These are phyloP conservation scores for Backusella luteola DNA, from an alignment of 192 early-diverging fungal species.

Conservation along the genomic window DNA sequence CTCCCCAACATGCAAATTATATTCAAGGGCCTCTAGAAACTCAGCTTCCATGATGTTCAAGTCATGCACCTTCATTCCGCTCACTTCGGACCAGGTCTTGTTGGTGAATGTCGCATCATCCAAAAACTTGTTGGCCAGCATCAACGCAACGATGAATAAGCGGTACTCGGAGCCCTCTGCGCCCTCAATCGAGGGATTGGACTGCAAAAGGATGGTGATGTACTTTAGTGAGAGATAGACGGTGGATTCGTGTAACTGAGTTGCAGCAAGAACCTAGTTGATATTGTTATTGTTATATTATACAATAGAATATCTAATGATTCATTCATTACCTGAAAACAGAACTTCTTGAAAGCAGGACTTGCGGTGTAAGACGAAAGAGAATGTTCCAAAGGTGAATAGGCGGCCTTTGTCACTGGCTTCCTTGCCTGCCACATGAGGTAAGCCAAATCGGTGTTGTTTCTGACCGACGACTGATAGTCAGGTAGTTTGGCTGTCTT, in stretches of 20 bases:
- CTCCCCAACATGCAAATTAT: conserved; percentile 66
- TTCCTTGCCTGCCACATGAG: conserved; percentile 16
- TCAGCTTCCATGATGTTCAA: conserved; percentile 85
- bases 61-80: conserved; percentile 77
- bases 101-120: conserved; percentile 90
- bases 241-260: conserved; percentile 46
- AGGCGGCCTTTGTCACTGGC: neutral
- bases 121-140: conserved; percentile 77
- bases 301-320: too few species aligned
- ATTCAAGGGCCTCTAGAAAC: conserved; percentile 74
- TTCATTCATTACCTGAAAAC: conserved; percentile 27
- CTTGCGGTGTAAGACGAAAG: conserved; percentile 17
- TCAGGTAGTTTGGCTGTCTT: neutral
- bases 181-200: conserved; percentile 41
- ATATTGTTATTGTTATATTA: neutral
- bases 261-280: conserved; percentile 43
- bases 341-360: conserved; percentile 41
- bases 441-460: conserved; percentile 2
- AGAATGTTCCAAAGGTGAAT: conserved; percentile 16
- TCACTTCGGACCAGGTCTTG: conserved; percentile 87
- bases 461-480: neutral
- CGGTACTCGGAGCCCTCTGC: conserved; percentile 57
- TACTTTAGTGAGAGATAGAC: conserved; percentile 51
- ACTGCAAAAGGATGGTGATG: conserved; percentile 43
- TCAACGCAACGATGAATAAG: conserved; percentile 53